Evolutionary conservation across 352 stramenopile species (phyloP).

Genomic region (Phytophthora sansomeana): DNA sequence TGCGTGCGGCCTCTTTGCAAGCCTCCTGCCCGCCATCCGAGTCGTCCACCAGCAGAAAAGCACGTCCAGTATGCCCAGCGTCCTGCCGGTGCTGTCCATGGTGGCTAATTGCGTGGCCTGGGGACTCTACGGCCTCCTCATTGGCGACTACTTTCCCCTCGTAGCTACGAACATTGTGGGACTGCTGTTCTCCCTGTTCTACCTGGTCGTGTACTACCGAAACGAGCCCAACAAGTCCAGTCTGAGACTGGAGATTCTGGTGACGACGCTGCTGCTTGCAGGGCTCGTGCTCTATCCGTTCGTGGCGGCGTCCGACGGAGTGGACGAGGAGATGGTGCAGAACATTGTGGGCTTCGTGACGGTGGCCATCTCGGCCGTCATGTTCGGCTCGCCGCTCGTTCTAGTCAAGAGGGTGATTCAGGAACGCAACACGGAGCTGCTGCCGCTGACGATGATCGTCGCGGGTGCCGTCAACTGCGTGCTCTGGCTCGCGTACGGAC

Average conservation of each 20-base stretch:
- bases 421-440: slow-evolving; percentile 45
- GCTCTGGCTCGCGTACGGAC: slow-evolving; percentile 63
- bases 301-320: slow-evolving; percentile 31
- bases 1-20: slow-evolving; percentile 56
- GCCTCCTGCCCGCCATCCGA: slow-evolving; percentile 49
- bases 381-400: slow-evolving; percentile 69
- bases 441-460: slow-evolving; percentile 63
- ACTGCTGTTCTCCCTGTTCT: slow-evolving; percentile 49
- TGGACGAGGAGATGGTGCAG: slow-evolving; percentile 32
- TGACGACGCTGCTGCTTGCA: slow-evolving; percentile 29
- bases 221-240: slow-evolving; percentile 31
- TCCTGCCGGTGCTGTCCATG: slow-evolving; percentile 67
- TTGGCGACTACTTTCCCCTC: slow-evolving; percentile 60
- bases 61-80: slow-evolving; percentile 42
- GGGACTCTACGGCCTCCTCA: slow-evolving; percentile 61
- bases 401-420: slow-evolving; percentile 57
- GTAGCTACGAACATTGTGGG: slow-evolving; percentile 61
- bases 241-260: slow-evolving; percentile 38
- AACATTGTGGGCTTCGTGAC: slow-evolving; percentile 60
- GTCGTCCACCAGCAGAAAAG: slow-evolving; percentile 43
- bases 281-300: slow-evolving; percentile 49
- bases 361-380: slow-evolving; percentile 63
- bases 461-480: slow-evolving; percentile 55
- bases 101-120: slow-evolving; percentile 67
- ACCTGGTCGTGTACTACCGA: slow-evolving; percentile 57